These are phyloP conservation scores for Colletotrichum cordylinicola DNA, from an alignment of 2,329 filamentous ascomycete species.

Conservation along the genomic window DNA sequence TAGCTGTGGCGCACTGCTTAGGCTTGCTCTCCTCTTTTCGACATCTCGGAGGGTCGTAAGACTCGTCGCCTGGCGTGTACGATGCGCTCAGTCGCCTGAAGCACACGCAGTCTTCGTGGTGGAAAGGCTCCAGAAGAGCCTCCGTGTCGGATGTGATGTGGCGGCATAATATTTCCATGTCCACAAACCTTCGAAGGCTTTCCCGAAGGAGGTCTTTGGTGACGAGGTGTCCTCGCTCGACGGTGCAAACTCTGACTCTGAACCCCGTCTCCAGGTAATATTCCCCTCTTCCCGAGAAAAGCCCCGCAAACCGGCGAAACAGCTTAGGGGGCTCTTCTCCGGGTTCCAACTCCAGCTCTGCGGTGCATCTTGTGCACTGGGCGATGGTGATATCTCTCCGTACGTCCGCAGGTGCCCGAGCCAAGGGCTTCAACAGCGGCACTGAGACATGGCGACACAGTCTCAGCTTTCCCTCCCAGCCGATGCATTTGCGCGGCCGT, in stretches of 20 bases:
- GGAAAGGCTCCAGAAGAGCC: background rate
- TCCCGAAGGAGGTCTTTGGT: background rate
- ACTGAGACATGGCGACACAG: background rate
- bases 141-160: background rate
- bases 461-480: background rate
- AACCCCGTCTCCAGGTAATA: background rate
- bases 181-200: background rate
- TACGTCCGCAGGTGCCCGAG: background rate
- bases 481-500: background rate
- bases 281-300: background rate
- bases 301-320: background rate
- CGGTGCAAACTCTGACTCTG: background rate
- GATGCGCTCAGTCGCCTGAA: background rate
- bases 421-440: background rate
- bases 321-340: background rate
- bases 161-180: background rate
- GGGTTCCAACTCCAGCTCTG: background rate
- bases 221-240: background rate
- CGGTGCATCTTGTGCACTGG: background rate
- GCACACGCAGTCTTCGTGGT: background rate
- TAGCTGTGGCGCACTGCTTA: background rate
- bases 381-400: background rate
- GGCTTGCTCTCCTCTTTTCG: background rate
- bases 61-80: background rate
- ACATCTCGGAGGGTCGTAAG: background rate